phyloP scores from a whole-genome alignment of 306 rosid genomes.

The Malus sylvestris region DNA sequence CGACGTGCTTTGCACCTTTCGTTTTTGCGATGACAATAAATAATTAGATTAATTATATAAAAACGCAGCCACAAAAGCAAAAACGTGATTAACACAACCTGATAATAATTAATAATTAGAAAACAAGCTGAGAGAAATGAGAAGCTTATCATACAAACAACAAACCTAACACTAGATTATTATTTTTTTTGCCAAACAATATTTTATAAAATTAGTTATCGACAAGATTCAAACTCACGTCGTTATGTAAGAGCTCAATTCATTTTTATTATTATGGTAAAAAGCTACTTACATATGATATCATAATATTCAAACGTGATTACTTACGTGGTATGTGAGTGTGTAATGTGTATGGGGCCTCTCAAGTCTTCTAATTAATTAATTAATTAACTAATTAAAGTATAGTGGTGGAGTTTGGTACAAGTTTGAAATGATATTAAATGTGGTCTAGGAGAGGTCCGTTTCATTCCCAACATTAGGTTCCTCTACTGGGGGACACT shows the following conservation, averaged over 20 bases:
- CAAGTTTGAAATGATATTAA: not conserved
- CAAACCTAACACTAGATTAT: not conserved
- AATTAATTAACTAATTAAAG: not conserved
- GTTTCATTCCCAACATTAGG: constrained; percentile 44
- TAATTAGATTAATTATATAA: not conserved
- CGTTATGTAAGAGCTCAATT: too few relatives aligned
- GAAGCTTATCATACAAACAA: not conserved
- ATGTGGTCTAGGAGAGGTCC: constrained; percentile 17
- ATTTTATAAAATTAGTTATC: too few relatives aligned
- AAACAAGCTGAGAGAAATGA: not conserved
- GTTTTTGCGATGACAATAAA: not conserved
- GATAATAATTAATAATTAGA: not conserved
- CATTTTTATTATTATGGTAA: accelerated
- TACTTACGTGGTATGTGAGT: too few relatives aligned
- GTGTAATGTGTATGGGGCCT: not conserved
- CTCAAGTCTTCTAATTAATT: not conserved
- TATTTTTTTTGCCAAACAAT: too few relatives aligned
- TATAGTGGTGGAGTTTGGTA: not conserved
- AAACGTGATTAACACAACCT: not conserved
- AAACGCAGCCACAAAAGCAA: not conserved
- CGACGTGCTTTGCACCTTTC: not conserved
- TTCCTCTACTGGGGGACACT: constrained; percentile 49
- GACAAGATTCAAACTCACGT: too few relatives aligned
- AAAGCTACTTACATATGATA: too few relatives aligned
- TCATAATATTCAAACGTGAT: too few relatives aligned